Base-by-base conservation (phyloP, 1,284 basidiomycete genomes). In the Cryptococcus jaspeensis region DNA sequence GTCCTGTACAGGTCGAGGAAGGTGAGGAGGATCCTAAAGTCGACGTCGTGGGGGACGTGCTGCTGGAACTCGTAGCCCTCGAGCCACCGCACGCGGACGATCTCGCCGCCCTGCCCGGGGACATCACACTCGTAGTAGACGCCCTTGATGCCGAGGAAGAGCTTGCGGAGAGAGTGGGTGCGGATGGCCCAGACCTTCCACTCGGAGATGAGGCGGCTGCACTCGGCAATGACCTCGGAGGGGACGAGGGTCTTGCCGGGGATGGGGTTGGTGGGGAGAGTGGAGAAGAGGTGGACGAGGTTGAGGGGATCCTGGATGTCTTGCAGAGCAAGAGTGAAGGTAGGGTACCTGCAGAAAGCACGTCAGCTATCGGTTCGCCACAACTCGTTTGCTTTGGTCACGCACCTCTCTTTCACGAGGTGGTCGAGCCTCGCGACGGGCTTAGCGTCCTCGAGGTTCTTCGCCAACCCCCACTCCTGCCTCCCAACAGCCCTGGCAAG, bases 1-100 rank as follows among this genome's bases (percentile, higher is more conserved):
- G 95, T 99, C 79, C 99, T 94, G 79, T 99, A 99, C 9, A 99
- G 84, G 77, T 99, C 96, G 70, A 99, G 80, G 83, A 99, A 99
- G 12, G 96, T 99, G 65, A 97, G 80, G 88, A 99, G 96, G 54
- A 99, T 95, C 50, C 96, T 88, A 72, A 97, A 90, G 78, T 99
- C 96, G 62, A 99, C 94, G 71, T 99, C 95, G 48, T 86, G 78
- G 8, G 96, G 96, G 68, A 96, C 93, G 66, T 85, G 88, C 80
- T 99, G 96, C 4, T 94, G 95, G 78, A 99, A 99, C 72, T 93
- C 90, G 78, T 97, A 99, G 1, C 95, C 94, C 22, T 98, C 92
- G 28, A 99, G 85, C 96, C 96, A 99, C 49, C 93, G 94, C 40
- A 81, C 76, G 32, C 56, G 66, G 50, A 97, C 84, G 35, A 83